Evolutionary conservation across 2,329 filamentous ascomycete species (phyloP).

Genomic region (Penicillium sp.): DNA sequence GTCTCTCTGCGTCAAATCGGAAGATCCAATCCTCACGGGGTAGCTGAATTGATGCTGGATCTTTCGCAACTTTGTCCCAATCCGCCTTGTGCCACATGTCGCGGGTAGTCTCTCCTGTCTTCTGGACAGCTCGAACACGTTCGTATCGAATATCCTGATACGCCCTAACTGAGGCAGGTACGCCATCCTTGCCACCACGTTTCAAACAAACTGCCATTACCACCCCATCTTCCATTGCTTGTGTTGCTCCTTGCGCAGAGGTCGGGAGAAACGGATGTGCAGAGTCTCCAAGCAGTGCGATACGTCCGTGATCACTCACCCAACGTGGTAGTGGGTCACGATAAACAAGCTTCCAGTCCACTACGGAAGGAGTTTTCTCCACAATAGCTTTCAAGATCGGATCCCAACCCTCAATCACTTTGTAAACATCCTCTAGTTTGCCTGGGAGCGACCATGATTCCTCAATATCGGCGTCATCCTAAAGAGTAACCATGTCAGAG

Average conservation of each 20-base stretch:
- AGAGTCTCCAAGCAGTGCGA: slow-evolving; percentile 42
- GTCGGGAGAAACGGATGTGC: slow-evolving; percentile 48
- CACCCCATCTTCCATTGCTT: slow-evolving; percentile 50
- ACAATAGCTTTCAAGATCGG: slow-evolving; percentile 51
- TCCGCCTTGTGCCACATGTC: slow-evolving; percentile 60
- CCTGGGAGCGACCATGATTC: slow-evolving; percentile 61
- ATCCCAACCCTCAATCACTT: slow-evolving; percentile 59
- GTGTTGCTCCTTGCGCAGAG: slow-evolving; percentile 49
- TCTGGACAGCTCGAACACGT: slow-evolving; percentile 53
- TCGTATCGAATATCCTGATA: slow-evolving; percentile 55
- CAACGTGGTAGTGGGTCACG: slow-evolving; percentile 36
- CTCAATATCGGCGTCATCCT: slow-evolving; percentile 59
- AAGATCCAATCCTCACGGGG: slow-evolving; percentile 55
- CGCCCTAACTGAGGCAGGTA: slow-evolving; percentile 47
- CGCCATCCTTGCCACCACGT: slow-evolving; percentile 33
- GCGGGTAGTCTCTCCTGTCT: slow-evolving; percentile 52
- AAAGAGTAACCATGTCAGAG: background rate
- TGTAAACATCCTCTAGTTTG: slow-evolving; percentile 56
- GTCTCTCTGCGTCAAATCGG: slow-evolving; percentile 54
- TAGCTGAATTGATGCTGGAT: slow-evolving; percentile 50
- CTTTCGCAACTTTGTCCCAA: slow-evolving; percentile 50
- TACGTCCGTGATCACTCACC: slow-evolving; percentile 28
- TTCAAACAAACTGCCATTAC: slow-evolving; percentile 35
- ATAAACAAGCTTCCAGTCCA: slow-evolving; percentile 39
- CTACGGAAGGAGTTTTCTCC: slow-evolving; percentile 28